phyloP scores from a whole-genome alignment of 139 green algal genomes.

The Limnomonas spitsbergensis region DNA sequence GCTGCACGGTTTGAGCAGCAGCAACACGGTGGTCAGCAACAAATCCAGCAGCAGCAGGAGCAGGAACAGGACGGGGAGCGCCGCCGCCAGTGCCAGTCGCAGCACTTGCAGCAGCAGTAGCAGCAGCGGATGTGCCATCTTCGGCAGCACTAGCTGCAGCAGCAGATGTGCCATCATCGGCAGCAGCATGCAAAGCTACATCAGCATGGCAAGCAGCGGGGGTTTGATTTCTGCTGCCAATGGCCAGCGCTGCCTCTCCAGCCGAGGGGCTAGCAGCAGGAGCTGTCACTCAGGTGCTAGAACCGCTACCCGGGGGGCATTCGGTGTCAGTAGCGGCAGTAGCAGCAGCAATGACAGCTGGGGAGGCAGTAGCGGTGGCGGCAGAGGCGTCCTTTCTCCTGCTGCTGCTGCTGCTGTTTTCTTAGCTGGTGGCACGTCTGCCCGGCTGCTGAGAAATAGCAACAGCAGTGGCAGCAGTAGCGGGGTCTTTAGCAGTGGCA shows the following conservation, averaged over 20 bases:
- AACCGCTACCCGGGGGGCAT: too few relatives aligned
- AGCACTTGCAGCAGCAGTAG: background rate
- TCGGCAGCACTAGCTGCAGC: background rate
- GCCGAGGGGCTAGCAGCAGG: too few relatives aligned
- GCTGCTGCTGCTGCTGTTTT: too few relatives aligned
- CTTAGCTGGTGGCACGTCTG: too few relatives aligned
- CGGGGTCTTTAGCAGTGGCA: too few relatives aligned
- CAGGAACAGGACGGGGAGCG: background rate
- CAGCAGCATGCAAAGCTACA: background rate
- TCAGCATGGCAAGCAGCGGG: too few relatives aligned
- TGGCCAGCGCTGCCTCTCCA: background rate
- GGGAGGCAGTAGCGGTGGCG: background rate
- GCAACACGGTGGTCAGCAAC: background rate
- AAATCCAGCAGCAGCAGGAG: background rate
- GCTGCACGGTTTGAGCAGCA: too few relatives aligned
- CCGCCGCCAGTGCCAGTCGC: background rate
- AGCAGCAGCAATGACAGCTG: background rate
- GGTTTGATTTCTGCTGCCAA: too few relatives aligned
- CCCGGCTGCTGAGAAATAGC: too few relatives aligned
- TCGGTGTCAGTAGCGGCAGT: background rate
- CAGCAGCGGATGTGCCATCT: background rate
- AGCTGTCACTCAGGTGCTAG: too few relatives aligned
- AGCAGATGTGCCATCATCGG: background rate
- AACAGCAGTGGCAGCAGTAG: too few relatives aligned
- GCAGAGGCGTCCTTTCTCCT: too few relatives aligned